Evolutionary conservation across 257 asterid species (phyloP), one percentile per base, ranked within the genome.

Genomic region (Solanum habrochaites): DNA sequence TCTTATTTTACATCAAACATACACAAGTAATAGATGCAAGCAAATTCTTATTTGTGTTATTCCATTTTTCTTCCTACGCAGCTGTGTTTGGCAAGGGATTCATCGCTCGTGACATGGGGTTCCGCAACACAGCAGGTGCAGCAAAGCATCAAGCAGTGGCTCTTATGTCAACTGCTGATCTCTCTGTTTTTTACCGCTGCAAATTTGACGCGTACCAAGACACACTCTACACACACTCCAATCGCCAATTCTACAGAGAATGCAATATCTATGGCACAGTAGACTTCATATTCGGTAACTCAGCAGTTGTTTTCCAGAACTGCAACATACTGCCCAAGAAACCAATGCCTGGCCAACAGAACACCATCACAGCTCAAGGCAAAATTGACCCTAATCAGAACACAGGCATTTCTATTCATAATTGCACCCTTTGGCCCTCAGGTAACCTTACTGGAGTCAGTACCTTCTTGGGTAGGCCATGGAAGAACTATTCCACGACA

Each of bases 391-490:
- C 90, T 0, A 88, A 88, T 49, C 90, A 88, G 25, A 88, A 88
- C 60, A 90, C 90, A 7, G 89, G 88, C 23, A 45, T 91, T 40
- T 49, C 89, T 8, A 83, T 91, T 60, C 91, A 90, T 2, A 90
- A 88, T 27, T 90, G 91, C 72, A 88, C 81, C 23, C 69, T 91
- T 70, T 18, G 45, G 87, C 83, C 88, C 9, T 67, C 52, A 3
- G 86, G 11, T 15, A 62, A 88, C 39, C 89, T 88, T 27, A 67
- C 83, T 16, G 85, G 86, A 6, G 85, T 88, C 3, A 37, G 40
- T 35, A 88, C 87, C 5, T 90, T 75, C 80, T 86, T 90, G 87
- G 91, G 93, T 7, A 83, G 93, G 71, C 93, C 91, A 2, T 91
- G 92, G 91, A 90, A 91, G 77, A 69, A 90, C 49, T 91, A 88